Evolutionary conservation across 768 basidiomycete genomes (phyloP).

Genomic region (Chalciporus pseudorubinellus): DNA sequence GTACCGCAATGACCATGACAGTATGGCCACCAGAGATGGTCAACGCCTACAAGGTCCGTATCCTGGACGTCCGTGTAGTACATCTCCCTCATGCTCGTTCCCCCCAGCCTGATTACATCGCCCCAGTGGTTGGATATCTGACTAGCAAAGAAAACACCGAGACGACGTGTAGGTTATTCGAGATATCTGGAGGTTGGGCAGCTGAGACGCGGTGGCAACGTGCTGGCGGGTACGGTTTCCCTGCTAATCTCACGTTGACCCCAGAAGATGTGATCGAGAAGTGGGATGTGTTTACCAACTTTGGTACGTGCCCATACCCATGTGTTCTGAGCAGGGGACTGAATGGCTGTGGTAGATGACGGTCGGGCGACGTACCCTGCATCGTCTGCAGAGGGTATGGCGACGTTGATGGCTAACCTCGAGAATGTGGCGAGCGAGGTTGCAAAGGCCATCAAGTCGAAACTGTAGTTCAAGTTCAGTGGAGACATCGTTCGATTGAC

Average conservation of each 20-base stretch:
- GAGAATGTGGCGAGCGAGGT: slow-evolving; percentile 29
- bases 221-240: slow-evolving; percentile 84
- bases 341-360: slow-evolving; percentile 50
- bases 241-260: slow-evolving; percentile 65
- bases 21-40: slow-evolving; percentile 85
- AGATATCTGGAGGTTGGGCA: slow-evolving; percentile 88
- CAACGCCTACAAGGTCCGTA: slow-evolving; percentile 76
- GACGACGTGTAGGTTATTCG: slow-evolving; percentile 75
- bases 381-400: slow-evolving; percentile 70
- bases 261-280: slow-evolving; percentile 79
- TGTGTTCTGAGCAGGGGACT: background rate
- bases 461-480: slow-evolving; percentile 36
- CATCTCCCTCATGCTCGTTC: background rate
- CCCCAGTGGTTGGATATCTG: slow-evolving; percentile 90
- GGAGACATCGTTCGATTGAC: too few relatives aligned
- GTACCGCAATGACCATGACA: slow-evolving; percentile 89
- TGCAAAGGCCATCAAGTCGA: slow-evolving; percentile 46
- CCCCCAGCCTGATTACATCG: slow-evolving; percentile 80
- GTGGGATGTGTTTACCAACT: slow-evolving; percentile 83
- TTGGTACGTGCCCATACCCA: slow-evolving; percentile 49
- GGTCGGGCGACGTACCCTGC: slow-evolving; percentile 80
- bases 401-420: slow-evolving; percentile 71
- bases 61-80: background rate
- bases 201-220: slow-evolving; percentile 93
- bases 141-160: slow-evolving; percentile 77